These are phyloP conservation scores for Sugiyamaella japonica DNA, from an alignment of 1,139 yeast genomes.

Conservation along the genomic window DNA sequence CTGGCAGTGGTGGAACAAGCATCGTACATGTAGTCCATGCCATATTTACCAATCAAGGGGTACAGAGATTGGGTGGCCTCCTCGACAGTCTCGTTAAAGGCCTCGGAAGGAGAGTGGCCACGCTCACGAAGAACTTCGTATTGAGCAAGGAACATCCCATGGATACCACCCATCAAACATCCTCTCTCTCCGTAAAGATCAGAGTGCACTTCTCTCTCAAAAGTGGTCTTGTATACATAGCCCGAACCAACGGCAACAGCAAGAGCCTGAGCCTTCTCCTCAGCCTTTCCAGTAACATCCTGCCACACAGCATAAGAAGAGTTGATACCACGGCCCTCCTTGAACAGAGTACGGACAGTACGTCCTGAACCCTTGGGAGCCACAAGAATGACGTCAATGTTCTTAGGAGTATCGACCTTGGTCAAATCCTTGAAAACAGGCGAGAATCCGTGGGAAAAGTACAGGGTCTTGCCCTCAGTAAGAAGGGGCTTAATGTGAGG, in stretches of 20 bases:
- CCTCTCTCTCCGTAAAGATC: slow-evolving; percentile 99
- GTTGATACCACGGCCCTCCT: slow-evolving; percentile 99
- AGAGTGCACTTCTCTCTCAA: slow-evolving; percentile 98
- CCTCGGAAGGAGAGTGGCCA: slow-evolving; percentile 99
- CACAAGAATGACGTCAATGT: slow-evolving; percentile 95
- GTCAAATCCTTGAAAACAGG: slow-evolving; percentile 98
- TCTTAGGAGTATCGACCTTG: slow-evolving; percentile 90
- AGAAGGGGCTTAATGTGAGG: slow-evolving; percentile 77
- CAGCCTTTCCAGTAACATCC: slow-evolving; percentile 98
- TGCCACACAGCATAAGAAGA: slow-evolving; percentile 99
- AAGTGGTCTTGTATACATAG: slow-evolving; percentile 99
- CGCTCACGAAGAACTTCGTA: slow-evolving; percentile 99
- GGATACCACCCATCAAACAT: slow-evolving; percentile 99
- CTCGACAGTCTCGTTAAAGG: slow-evolving; percentile 99
- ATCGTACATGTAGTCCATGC: slow-evolving; percentile 99
- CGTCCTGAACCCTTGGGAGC: slow-evolving; percentile 99
- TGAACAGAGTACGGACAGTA: slow-evolving; percentile 98
- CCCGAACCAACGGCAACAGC: slow-evolving; percentile 99
- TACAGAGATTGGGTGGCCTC: slow-evolving; percentile 99
- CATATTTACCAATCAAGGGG: slow-evolving; percentile 98
- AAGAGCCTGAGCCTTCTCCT: slow-evolving; percentile 97
- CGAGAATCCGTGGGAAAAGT: slow-evolving; percentile 99
- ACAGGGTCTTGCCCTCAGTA: slow-evolving; percentile 95
- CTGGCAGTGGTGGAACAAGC: slow-evolving; percentile 99
- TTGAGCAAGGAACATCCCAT: slow-evolving; percentile 99